Evolutionary conservation across 2,329 filamentous ascomycete species (phyloP).

Genomic region (Waltergamsia citrina): DNA sequence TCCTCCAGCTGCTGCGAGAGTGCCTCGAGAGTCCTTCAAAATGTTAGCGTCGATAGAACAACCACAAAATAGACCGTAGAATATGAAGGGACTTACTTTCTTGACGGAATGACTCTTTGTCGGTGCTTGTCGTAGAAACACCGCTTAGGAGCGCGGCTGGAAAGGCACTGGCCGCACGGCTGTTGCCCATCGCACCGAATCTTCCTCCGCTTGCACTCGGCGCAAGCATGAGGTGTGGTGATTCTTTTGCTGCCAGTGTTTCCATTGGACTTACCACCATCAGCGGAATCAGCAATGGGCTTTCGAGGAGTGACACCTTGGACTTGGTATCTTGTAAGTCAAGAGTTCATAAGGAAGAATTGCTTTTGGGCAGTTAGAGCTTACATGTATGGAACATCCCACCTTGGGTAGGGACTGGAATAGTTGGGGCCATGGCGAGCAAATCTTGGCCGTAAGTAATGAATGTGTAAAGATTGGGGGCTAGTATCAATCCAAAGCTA

Average conservation of each 20-base stretch:
- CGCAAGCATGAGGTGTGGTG: slow-evolving; percentile 56
- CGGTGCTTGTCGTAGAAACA: slow-evolving; percentile 77
- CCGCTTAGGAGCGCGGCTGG: slow-evolving; percentile 68
- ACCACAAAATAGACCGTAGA: too few species aligned
- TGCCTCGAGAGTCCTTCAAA: slow-evolving; percentile 46
- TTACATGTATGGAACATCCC: slow-evolving; percentile 37
- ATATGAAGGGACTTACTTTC: slow-evolving; percentile 47
- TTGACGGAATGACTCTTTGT: slow-evolving; percentile 65
- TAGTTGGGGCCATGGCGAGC: slow-evolving; percentile 26
- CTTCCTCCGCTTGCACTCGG: slow-evolving; percentile 71
- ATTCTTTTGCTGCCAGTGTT: slow-evolving; percentile 34
- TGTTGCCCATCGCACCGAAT: slow-evolving; percentile 77
- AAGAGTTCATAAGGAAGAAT: too few species aligned
- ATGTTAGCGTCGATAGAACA: slow-evolving; percentile 5
- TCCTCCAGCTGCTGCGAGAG: slow-evolving; percentile 57
- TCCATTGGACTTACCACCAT: slow-evolving; percentile 26
- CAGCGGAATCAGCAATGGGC: slow-evolving; percentile 27
- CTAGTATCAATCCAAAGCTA: neutral
- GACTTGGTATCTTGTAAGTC: slow-evolving; percentile 16
- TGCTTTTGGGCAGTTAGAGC: too few species aligned
- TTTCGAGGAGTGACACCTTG: slow-evolving; percentile 44
- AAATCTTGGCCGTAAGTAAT: neutral
- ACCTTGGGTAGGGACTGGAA: slow-evolving; percentile 36
- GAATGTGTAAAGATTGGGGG: neutral
- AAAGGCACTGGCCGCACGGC: slow-evolving; percentile 74